phyloP scores from a whole-genome alignment of 305 asterid genomes.

The Solanum aculeatissimum region DNA sequence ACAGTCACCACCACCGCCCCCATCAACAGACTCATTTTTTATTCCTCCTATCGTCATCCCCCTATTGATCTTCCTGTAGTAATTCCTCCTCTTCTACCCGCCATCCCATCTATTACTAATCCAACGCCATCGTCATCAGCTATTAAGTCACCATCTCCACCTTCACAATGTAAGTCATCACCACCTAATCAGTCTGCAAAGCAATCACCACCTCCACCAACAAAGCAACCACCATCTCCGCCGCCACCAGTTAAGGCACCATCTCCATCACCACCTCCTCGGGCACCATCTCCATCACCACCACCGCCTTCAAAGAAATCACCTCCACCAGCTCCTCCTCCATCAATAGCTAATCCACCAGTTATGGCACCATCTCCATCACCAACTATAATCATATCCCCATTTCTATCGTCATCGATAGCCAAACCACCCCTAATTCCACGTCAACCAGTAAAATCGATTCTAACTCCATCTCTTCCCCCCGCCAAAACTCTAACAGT shows the following conservation, averaged over 20 bases:
- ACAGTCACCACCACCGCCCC: not conserved
- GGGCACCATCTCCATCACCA: not conserved
- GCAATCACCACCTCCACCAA: not conserved
- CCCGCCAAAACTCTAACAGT: conserved; percentile 4
- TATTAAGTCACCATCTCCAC: not conserved
- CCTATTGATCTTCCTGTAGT: not conserved
- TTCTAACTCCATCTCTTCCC: not conserved
- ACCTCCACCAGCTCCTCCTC: not conserved
- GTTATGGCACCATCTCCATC: not conserved
- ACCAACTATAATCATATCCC: not conserved
- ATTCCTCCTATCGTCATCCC: not conserved
- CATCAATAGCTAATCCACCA: not conserved
- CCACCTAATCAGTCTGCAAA: not conserved
- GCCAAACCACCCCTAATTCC: not conserved
- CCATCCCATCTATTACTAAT: not conserved
- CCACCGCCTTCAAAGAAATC: not conserved
- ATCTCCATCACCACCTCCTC: not conserved
- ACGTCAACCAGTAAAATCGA: not conserved
- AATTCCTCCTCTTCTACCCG: not conserved
- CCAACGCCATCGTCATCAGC: not conserved
- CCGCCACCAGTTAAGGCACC: not conserved
- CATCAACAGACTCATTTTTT: not conserved
- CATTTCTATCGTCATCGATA: not conserved
- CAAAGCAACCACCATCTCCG: not conserved
- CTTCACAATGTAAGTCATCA: not conserved